Base-by-base conservation (phyloP, 805 yeast species). In the Jamesozyma jinghongensis region DNA sequence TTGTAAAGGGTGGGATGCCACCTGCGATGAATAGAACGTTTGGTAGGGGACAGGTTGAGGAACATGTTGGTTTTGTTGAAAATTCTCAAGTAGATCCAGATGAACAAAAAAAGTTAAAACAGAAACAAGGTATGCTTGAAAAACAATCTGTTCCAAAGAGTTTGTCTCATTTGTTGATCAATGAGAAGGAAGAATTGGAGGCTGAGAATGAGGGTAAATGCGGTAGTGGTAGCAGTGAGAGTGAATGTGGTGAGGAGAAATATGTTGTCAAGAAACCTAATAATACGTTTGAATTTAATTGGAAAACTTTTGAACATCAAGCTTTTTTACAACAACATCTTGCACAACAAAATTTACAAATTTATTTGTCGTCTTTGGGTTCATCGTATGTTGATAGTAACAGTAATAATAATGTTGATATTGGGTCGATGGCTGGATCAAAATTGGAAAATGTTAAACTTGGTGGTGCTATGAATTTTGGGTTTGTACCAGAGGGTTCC, bases 71-170 rank as follows among this genome's bases (percentile, higher is more conserved):
- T 2, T 64, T 68, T 36, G 67, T 61, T 30, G 70, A 63, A 37
- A 68, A 64, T 36, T 53, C 62, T 14, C 63, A 56, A 38, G 55
- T 62, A n/a, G 70, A 56, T 49, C 45, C 47, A 6, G 62, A 57
- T 25, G 75, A 74, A 51, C 77, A 71, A 47, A 71, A 67, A 49
- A 77, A 71, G 47, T 59, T 73, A 29, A 65, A 62, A 41, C 62
- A 70, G 40, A 70, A 68, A 43, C 72, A 67, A 45, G 79, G 77
- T 4, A 39, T 67, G 42, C 58, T 75, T 41, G 75, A 74, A 28
- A 66, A 72, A 45, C 65, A 64, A 20, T 68, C 75, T 1, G 77
- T 76, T 36, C 81, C 82, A 4, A 71, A 70, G 51, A 71, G 77
- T n/a, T 53, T 76, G 40, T 65, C 73, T 11, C 77, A 75, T 54